Evolutionary conservation across 2,329 filamentous ascomycete species (phyloP), one percentile per base, ranked within the genome.

Genomic region (Fusarium secorum): DNA sequence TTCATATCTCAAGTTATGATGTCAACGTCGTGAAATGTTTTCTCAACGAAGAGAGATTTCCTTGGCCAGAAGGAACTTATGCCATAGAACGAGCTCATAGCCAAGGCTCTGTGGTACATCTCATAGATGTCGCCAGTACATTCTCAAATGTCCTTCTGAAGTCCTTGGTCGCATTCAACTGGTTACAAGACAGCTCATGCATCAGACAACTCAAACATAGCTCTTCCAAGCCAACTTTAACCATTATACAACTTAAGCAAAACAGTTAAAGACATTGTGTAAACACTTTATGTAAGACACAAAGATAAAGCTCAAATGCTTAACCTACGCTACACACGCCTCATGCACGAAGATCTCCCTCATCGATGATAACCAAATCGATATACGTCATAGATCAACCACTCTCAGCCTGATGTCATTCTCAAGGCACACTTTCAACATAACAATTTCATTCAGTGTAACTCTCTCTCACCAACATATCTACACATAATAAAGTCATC

Each of bases 301-400:
- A 41, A 33, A 67, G 63, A 67, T 67, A 67, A 56, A 41, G 30
- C 26, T 6, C 18, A 32, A 11, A 4, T 32, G 20, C 26, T 18
- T 42, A 42, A 32, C 52, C 22, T 42, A 58, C 33, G 22, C 45
- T 48, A 60, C 61, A 65, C 33, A 60, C 39, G 35, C 44, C 45
- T 65, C 28, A 66, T 60, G 45, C 61, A 42, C 30, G 24, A 52
- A 52, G 39, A 46, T 42, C 63, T 17, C 52, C 22, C 14, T 61
- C 49, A 11, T 44, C 11, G 26, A 26, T 33, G 46, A 60, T 60
- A 24, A 61, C 42, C 42, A 56, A 35, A 22, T 41, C 39, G 28
- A 52, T 64, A n/a, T 68, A 68, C 65, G 64, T 68, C 65, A 67
- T 67, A 67, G 64, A 67, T 45, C 49, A 51, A 41, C 44, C 32